A percentile compares a stretch with the other conserved stretches of the same genome.
phyloP scores from a whole-genome alignment of 176 grass and related monocot genomes.

The Luzula sylvatica region DNA sequence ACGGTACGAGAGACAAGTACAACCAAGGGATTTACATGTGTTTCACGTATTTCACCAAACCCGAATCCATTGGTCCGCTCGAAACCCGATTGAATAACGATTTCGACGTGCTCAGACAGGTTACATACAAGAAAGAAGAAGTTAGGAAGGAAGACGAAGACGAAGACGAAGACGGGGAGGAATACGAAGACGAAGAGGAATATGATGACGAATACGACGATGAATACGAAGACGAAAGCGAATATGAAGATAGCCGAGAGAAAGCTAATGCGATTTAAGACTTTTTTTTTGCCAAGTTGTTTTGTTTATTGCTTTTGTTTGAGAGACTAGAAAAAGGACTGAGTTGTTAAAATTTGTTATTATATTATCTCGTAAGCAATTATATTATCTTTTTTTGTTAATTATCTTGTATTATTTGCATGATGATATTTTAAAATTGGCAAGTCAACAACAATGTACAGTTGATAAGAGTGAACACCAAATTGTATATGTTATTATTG shows the following conservation, averaged over 20 bases:
- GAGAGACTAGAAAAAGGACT: not conserved
- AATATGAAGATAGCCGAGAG: no score
- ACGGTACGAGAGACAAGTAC: conserved; percentile 57
- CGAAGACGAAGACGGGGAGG: not conserved
- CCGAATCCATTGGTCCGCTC: conserved; percentile 48
- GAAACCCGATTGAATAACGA: conserved; percentile 46
- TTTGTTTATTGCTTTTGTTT: not conserved
- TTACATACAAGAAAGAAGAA: conserved; percentile 57
- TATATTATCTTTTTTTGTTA: conserved; percentile 1
- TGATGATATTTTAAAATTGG: no score
- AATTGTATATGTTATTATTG: no score
- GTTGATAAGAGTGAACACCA: no score
- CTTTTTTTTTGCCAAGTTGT: not conserved
- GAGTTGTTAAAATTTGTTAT: conserved; percentile 12
- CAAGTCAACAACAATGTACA: no score
- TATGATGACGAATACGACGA: no score
- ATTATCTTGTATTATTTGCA: no score
- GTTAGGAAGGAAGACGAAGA: not conserved
- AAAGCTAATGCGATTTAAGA: not conserved
- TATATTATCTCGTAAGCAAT: not conserved
- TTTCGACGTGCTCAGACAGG: conserved; percentile 63
- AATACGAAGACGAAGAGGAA: no score
- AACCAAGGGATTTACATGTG: conserved; percentile 87
- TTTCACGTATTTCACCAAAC: conserved; percentile 86
- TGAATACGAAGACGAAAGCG: no score